Evolutionary conservation across 2,329 filamentous ascomycete species (phyloP).

Genomic region (Microdochium paspali): DNA sequence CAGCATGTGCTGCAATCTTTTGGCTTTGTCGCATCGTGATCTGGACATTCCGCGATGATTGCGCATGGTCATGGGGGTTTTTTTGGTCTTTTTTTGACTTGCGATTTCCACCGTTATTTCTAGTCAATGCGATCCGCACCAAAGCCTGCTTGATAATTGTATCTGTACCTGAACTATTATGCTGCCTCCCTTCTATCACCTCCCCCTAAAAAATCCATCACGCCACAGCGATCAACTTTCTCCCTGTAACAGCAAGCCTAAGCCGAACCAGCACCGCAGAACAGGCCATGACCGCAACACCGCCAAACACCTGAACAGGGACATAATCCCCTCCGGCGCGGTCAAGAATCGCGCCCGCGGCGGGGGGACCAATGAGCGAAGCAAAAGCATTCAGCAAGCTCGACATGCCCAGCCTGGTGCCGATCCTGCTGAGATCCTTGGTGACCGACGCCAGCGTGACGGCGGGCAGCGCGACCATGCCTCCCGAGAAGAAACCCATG

Average conservation of each 20-base stretch:
- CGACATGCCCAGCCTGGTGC: conserved; percentile 35
- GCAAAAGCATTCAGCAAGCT: conserved; percentile 24
- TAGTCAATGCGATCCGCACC: no score
- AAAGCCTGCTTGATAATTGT: no score
- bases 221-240: conserved; percentile 6
- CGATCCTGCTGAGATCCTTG: conserved; percentile 25
- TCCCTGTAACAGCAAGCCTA: conserved; percentile 7
- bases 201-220: no score
- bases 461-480: conserved; percentile 30
- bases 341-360: conserved; percentile 26
- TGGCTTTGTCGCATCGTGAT: no score
- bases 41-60: no score
- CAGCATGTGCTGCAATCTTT: no score
- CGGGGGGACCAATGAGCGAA: conserved; percentile 25
- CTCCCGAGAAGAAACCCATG: conserved; percentile 37
- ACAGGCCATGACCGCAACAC: conserved; percentile 13
- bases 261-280: conserved; percentile 7
- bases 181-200: background rate
- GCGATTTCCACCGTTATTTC: no score
- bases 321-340: conserved; percentile 13
- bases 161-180: no score
- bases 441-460: conserved; percentile 31
- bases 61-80: no score
- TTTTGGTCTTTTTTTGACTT: no score
- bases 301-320: conserved; percentile 18